Base-by-base conservation (phyloP, 441 rosid genomes). In the Isatis lusitanica region DNA sequence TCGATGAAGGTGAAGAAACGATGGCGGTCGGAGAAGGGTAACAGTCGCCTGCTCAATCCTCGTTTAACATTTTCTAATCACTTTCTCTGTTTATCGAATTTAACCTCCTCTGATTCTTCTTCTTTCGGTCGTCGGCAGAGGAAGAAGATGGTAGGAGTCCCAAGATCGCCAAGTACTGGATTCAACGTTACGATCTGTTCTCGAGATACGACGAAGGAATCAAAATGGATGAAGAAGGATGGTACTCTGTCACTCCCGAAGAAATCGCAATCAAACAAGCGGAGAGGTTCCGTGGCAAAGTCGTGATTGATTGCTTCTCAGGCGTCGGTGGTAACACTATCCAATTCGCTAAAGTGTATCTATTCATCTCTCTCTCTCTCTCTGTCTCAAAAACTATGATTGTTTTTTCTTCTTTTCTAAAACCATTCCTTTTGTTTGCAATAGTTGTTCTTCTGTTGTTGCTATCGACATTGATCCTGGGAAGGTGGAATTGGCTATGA, bases 251-350 rank as follows among this genome's bases (percentile, higher is more conserved):
- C 2, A 81, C 88, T 4, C 86, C 83, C 0, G 84, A 83, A 75
- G 81, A 63, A 62, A 81, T 85, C 24, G 85, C 88, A 21, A 62
- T 73, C 35, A 68, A 50, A 42, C 86, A 85, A 30, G 86, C 84
- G 4, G 71, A 81, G 66, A 79, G 69, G 62, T 85, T 83, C 24
- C 79, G 71, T 13, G 80, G 81, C 2, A 78, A 71, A 48, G 16
- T 75, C 0, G 82, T 85, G 0, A 78, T 85, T 36, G 88, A 85
- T 79, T 63, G 83, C 70, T 85, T 85, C 62, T 70, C 85, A 1
- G 85, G 86, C 3, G 85, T 85, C 60, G 85, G 86, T 30, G 86
- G 88, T 59, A 83, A 85, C 76, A 79, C 88, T 70, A 81, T 85
- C 64, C 88, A 85, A 61, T 83, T 83, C 36, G 86, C 85, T 57